Percentiles rank a stretch among this genome's conserved stretches.
Conservation (phyloP, 768 basidiomycete species). For the Suillus ampliporus region DNA sequence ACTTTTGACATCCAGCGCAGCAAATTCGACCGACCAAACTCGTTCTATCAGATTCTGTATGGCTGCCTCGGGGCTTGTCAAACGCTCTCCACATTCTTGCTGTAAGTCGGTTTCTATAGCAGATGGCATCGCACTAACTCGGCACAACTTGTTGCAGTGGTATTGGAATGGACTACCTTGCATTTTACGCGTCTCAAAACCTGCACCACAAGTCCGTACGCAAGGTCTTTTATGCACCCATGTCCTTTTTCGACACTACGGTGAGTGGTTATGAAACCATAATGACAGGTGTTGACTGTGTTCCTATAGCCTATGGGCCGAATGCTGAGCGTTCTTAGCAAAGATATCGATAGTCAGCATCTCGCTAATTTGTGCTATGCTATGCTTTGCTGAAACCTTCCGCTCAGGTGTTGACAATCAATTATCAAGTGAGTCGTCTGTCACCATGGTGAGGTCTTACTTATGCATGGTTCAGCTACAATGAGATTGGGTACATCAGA, state of each 20-base stretch:
- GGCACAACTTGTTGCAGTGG: constrained; percentile 43
- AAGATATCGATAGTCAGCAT: constrained; percentile 63
- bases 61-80: constrained; percentile 64
- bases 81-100: constrained; percentile 58
- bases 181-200: constrained; percentile 63
- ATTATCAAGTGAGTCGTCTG: constrained; percentile 48
- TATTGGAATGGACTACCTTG: constrained; percentile 57
- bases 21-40: constrained; percentile 52
- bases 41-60: constrained; percentile 70
- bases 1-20: constrained; percentile 29
- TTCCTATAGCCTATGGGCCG: constrained; percentile 60
- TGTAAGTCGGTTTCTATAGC: constrained; percentile 43
- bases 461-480: constrained; percentile 45
- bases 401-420: constrained; percentile 51
- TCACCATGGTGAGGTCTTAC: neutral
- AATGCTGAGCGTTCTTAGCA: constrained; percentile 65
- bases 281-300: neutral
- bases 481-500: constrained; percentile 53
- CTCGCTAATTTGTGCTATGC: neutral
- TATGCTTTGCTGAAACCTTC: neutral
- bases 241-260: constrained; percentile 81
- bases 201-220: constrained; percentile 61
- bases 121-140: neutral
- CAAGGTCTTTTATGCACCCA: constrained; percentile 71
- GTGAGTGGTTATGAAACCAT: constrained; percentile 32